Evolutionary conservation across 139 green algal genomes (phyloP).

Genomic region (Pseudopediastrum boryanum): DNA sequence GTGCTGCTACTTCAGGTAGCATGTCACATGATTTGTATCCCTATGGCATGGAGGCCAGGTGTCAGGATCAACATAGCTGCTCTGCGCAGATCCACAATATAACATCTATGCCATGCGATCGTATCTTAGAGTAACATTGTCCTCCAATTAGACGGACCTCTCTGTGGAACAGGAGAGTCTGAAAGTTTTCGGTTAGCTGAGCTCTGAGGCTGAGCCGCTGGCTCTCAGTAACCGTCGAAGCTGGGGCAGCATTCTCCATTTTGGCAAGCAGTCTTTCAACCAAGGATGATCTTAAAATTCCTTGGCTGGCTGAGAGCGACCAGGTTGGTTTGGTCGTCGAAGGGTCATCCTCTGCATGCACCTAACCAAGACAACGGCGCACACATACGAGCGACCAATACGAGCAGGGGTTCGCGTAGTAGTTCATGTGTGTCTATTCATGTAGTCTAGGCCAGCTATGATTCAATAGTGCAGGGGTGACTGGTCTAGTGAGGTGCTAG

Average conservation of each 20-base stretch:
- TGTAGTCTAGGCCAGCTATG: too few species aligned
- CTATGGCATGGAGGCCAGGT: background rate
- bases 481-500: too few species aligned
- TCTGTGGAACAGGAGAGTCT: slow-evolving; percentile 32
- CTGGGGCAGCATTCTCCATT: background rate
- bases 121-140: background rate
- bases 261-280: too few species aligned
- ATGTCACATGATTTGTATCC: background rate
- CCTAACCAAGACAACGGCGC: too few species aligned
- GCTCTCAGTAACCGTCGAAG: slow-evolving; percentile 1
- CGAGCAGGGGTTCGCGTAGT: too few species aligned
- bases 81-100: background rate
- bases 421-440: too few species aligned
- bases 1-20: background rate
- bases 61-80: background rate
- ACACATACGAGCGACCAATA: too few species aligned
- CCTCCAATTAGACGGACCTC: slow-evolving; percentile 4
- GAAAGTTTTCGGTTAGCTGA: slow-evolving; percentile 30
- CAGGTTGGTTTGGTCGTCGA: too few species aligned
- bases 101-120: background rate
- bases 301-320: too few species aligned
- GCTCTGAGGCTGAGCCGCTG: slow-evolving; percentile 6
- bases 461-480: too few species aligned
- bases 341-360: too few species aligned
- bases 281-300: too few species aligned